Percentiles rank a stretch among this genome's conserved stretches.
Conservation (phyloP, 257 asterid species). For the Gentiana straminea region DNA sequence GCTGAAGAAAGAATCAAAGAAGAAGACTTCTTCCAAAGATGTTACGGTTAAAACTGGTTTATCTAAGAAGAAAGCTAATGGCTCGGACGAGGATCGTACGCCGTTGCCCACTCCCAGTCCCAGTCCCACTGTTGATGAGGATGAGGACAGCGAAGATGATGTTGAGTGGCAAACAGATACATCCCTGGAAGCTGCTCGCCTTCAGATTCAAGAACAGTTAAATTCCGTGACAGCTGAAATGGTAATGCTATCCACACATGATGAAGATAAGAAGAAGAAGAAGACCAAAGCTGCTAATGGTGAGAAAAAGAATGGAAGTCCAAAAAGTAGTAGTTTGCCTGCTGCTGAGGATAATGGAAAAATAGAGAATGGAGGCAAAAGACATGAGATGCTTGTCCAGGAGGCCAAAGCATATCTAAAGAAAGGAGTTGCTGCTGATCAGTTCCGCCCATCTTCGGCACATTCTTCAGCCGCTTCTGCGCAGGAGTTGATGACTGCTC, state of each 20-base stretch:
- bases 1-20: constrained; percentile 15
- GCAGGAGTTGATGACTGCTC: constrained; percentile 17
- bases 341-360: neutral
- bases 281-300: constrained; percentile 5
- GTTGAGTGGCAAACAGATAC: constrained; percentile 28
- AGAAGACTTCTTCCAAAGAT: constrained; percentile 6
- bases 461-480: constrained; percentile 13
- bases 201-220: constrained; percentile 21
- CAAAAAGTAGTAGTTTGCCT: constrained; percentile 9
- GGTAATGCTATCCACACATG: constrained; percentile 23
- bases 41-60: neutral
- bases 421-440: constrained; percentile 9
- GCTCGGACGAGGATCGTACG: constrained; percentile 17
- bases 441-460: constrained; percentile 10
- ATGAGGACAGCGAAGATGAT: constrained; percentile 16
- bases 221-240: constrained; percentile 19
- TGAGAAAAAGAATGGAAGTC: constrained; percentile 12
- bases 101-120: constrained; percentile 9
- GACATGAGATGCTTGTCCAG: constrained; percentile 3
- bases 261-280: constrained; percentile 25
- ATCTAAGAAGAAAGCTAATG: constrained; percentile 17
- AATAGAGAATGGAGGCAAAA: neutral
- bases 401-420: constrained; percentile 11
- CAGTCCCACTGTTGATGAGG: constrained; percentile 1
- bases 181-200: constrained; percentile 19